Percentiles rank a stretch among this genome's conserved stretches.
These are phyloP conservation scores for Colletotrichum nymphaeae DNA, from an alignment of 2,329 filamentous ascomycete species.

Conservation along the genomic window DNA sequence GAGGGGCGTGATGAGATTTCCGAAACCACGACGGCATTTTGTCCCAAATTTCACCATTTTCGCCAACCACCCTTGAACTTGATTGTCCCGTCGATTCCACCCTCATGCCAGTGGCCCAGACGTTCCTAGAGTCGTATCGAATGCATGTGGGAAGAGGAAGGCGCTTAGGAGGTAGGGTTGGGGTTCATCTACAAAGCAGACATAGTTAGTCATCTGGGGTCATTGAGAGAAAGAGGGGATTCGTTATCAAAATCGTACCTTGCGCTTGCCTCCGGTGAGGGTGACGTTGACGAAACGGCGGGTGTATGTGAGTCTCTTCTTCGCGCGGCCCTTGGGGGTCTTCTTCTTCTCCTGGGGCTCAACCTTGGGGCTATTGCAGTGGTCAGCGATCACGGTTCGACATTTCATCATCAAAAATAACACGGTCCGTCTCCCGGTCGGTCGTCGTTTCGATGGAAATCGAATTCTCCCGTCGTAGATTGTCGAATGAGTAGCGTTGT, in stretches of 20 bases:
- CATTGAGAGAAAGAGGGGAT: not conserved
- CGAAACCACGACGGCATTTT: slow-evolving; percentile 16
- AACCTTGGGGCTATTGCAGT: slow-evolving; percentile 64
- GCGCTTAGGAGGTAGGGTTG: slow-evolving; percentile 52
- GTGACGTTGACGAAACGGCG: slow-evolving; percentile 99
- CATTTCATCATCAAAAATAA: not conserved
- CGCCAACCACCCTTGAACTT: slow-evolving; percentile 30
- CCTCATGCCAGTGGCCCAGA: slow-evolving; percentile 35
- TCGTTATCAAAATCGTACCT: slow-evolving; percentile 66
- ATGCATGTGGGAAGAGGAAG: slow-evolving; percentile 30
- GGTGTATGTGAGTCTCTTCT: slow-evolving; percentile 97
- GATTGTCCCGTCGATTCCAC: slow-evolving; percentile 36
- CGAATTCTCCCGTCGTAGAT: not conserved
- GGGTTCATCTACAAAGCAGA: slow-evolving; percentile 51
- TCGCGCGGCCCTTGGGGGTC: slow-evolving; percentile 94
- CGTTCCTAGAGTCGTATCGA: slow-evolving; percentile 38
- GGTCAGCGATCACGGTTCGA: slow-evolving; percentile 17
- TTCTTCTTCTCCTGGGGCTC: slow-evolving; percentile 96
- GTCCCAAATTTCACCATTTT: slow-evolving; percentile 35
- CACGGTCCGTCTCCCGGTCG: not conserved
- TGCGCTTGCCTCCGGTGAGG: slow-evolving; percentile 97
- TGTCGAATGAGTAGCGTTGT: not conserved
- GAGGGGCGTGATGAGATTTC: not conserved
- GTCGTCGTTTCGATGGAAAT: not conserved
- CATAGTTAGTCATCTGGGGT: slow-evolving; percentile 35